Percentiles rank a stretch among this genome's conserved stretches.
phyloP scores from a whole-genome alignment of 257 asterid species.

The Solanum bulbocastanum region DNA sequence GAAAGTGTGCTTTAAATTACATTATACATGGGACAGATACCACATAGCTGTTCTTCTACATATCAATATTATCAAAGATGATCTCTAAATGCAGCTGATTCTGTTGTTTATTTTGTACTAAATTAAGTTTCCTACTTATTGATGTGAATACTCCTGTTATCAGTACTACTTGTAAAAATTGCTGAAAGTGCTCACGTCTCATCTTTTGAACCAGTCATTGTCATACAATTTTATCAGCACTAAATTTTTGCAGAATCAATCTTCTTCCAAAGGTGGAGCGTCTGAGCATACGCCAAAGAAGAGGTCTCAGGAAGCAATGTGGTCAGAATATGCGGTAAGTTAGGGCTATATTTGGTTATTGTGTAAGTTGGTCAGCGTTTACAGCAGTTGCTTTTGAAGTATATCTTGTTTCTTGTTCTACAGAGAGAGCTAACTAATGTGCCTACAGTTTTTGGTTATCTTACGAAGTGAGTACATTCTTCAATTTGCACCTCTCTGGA shows the following conservation, averaged over 20 bases:
- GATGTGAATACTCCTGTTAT: not conserved
- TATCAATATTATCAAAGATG: not conserved
- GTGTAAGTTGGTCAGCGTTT: not conserved
- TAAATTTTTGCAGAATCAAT: conserved; percentile 40
- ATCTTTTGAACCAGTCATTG: not conserved
- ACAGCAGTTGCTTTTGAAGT: not conserved
- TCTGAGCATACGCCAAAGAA: conserved; percentile 59
- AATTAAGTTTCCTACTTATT: not conserved
- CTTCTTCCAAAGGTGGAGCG: conserved; percentile 64
- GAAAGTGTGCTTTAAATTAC: not conserved
- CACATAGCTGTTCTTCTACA: not conserved
- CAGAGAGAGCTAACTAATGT: not conserved
- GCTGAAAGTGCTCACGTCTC: not conserved
- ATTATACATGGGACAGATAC: not conserved
- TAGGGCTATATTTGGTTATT: not conserved
- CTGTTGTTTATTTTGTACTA: not conserved
- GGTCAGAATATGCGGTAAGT: conserved; percentile 68
- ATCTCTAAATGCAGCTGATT: not conserved
- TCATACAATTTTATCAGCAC: conserved; percentile 7
- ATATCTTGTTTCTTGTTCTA: not conserved
- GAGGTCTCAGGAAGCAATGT: conserved; percentile 63
- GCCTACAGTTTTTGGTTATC: not conserved
- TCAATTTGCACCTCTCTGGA: not conserved
- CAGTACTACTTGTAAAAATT: not conserved
- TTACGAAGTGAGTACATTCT: not conserved